Evolutionary conservation across 1,139 yeast species (phyloP).

Genomic region (Pichia sp.): DNA sequence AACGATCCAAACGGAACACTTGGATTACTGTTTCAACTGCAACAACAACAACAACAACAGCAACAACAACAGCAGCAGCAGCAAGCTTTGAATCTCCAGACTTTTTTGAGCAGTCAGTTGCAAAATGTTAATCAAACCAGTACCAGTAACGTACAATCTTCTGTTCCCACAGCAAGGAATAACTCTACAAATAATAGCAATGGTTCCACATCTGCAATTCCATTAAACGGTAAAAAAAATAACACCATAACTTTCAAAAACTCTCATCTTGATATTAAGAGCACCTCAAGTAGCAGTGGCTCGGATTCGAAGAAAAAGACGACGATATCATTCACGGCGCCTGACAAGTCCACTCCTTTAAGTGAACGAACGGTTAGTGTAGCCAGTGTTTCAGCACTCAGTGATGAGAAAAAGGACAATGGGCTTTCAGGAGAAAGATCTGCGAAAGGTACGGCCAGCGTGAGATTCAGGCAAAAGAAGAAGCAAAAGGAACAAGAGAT

Average conservation of each 20-base stretch:
- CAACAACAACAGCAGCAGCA: slow-evolving; percentile 8
- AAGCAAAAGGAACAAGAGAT: slow-evolving; percentile 79
- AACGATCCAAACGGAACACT: not conserved
- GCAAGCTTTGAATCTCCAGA: slow-evolving; percentile 3
- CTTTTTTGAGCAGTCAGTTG: not conserved
- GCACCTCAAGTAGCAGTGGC: not conserved
- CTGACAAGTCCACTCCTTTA: not conserved
- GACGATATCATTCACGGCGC: not conserved
- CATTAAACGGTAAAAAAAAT: not conserved
- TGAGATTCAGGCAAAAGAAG: slow-evolving; percentile 73
- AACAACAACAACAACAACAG: slow-evolving; percentile 7
- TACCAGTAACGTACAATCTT: not conserved
- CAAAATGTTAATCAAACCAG: too few species aligned
- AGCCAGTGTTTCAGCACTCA: not conserved
- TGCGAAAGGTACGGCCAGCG: slow-evolving; percentile 50
- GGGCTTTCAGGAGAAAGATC: not conserved
- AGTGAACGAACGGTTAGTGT: too few species aligned
- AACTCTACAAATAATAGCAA: not conserved
- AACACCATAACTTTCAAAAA: slow-evolving; percentile 8
- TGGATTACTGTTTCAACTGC: not conserved
- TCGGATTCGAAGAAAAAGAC: not conserved
- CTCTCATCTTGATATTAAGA: slow-evolving; percentile 9
- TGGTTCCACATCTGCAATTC: too few species aligned
- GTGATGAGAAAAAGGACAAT: not conserved
- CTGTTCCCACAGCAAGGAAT: not conserved